A percentile compares a stretch with the other conserved stretches of the same genome.
Conservation (phyloP, 805 yeast genomes). For the Suhomyces sp. region DNA sequence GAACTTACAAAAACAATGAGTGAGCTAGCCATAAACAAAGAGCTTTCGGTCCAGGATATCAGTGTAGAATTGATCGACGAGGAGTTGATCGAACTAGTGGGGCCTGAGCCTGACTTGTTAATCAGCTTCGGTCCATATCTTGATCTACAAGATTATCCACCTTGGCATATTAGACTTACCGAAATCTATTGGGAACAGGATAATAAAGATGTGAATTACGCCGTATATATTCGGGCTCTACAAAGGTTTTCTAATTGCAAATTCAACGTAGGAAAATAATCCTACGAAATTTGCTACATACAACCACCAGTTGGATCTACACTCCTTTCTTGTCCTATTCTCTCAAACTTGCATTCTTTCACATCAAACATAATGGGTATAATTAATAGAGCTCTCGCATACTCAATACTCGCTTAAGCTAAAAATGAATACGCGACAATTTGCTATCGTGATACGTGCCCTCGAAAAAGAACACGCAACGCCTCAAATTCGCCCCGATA, state of each 20-base stretch:
- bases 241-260: constrained; percentile 76
- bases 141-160: constrained; percentile 93
- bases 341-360: neutral
- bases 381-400: neutral
- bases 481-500: neutral
- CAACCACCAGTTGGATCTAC: too few species aligned
- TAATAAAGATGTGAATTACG: constrained; percentile 74
- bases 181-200: constrained; percentile 92
- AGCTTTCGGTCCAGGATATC: constrained; percentile 62
- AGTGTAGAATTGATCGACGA: constrained; percentile 73
- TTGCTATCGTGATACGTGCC: neutral
- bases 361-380: neutral
- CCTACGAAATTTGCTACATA: neutral
- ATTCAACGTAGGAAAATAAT: constrained; percentile 80
- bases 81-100: constrained; percentile 70
- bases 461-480: constrained; percentile 1
- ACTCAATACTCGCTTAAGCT: neutral
- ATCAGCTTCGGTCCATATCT: constrained; percentile 81
- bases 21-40: constrained; percentile 61
- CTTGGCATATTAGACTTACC: constrained; percentile 92
- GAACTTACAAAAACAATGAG: constrained; percentile 85
- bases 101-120: constrained; percentile 89
- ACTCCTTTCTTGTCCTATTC: neutral
- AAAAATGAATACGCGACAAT: neutral
- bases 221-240: constrained; percentile 77